A percentile compares a stretch with the other conserved stretches of the same genome.
These are phyloP conservation scores for Hordeum marinum DNA, from an alignment of 176 grass and related monocot genomes.

Conservation along the genomic window DNA sequence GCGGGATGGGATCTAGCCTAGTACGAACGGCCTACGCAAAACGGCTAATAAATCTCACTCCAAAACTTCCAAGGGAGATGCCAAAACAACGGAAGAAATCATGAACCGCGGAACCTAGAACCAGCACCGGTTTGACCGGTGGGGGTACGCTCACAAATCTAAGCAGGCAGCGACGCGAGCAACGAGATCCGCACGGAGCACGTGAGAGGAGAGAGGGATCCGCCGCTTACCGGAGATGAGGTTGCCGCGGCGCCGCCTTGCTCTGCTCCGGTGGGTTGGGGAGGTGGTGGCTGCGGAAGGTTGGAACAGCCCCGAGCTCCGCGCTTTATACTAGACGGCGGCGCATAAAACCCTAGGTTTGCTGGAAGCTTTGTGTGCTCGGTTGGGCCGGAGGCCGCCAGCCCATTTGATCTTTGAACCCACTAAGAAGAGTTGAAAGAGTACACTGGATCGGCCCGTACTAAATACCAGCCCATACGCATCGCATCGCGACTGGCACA, in stretches of 20 bases:
- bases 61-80: too few species aligned
- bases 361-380: neutral
- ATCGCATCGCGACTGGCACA: neutral
- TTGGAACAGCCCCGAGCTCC: neutral
- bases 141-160: neutral
- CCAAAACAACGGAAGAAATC: too few species aligned
- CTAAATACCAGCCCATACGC: neutral
- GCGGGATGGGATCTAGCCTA: too few species aligned
- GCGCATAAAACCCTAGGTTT: slow-evolving; percentile 50
- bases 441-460: too few species aligned
- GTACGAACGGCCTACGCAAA: too few species aligned
- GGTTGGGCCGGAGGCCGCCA: neutral
- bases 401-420: neutral
- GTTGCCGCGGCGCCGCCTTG: slow-evolving; percentile 10
- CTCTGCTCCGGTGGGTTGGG: neutral
- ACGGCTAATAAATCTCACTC: too few species aligned
- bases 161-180: neutral
- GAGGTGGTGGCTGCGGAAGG: slow-evolving; percentile 20
- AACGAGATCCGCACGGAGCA: neutral
- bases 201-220: neutral
- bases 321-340: slow-evolving; percentile 17
- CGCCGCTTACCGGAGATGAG: slow-evolving; percentile 22
- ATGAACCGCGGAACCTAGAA: neutral
- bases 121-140: neutral
- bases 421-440: too few species aligned